A percentile compares a stretch with the other conserved stretches of the same genome.
Conservation (phyloP, 1,284 basidiomycete species). For the Ustilago nuda region DNA sequence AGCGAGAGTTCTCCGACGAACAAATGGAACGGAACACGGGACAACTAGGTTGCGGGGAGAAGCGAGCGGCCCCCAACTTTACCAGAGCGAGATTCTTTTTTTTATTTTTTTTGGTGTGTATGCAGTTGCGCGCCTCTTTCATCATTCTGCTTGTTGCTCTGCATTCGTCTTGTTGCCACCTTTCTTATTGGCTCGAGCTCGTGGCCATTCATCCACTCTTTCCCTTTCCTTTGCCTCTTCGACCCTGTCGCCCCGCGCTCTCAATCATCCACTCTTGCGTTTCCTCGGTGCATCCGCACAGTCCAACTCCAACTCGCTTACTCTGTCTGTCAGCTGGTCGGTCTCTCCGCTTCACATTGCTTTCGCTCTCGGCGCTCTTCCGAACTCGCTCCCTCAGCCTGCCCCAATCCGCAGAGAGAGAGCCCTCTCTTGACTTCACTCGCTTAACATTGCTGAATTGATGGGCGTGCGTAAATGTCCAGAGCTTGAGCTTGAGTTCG, state of each 20-base stretch:
- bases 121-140: conserved; percentile 5
- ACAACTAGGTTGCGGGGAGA: conserved; percentile 5
- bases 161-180: background rate
- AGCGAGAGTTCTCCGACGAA: conserved; percentile 7
- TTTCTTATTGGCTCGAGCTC: conserved; percentile 22
- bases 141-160: conserved; percentile 9
- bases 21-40: conserved; percentile 14
- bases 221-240: background rate
- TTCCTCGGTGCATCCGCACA: conserved; percentile 4
- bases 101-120: no score
- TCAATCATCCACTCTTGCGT: background rate
- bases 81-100: no score
- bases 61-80: background rate
- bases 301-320: background rate
- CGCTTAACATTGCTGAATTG: background rate
- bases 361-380: background rate
- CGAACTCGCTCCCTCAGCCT: background rate
- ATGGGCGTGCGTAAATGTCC: background rate
- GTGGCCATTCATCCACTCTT: conserved; percentile 10
- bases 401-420: no score
- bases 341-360: background rate
- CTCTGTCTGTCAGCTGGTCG: conserved; percentile 5
- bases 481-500: background rate
- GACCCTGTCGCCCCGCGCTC: background rate
- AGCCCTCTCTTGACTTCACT: background rate